Base-by-base conservation (phyloP, 352 stramenopile species). In the Hyaloperonospora brassicae region DNA sequence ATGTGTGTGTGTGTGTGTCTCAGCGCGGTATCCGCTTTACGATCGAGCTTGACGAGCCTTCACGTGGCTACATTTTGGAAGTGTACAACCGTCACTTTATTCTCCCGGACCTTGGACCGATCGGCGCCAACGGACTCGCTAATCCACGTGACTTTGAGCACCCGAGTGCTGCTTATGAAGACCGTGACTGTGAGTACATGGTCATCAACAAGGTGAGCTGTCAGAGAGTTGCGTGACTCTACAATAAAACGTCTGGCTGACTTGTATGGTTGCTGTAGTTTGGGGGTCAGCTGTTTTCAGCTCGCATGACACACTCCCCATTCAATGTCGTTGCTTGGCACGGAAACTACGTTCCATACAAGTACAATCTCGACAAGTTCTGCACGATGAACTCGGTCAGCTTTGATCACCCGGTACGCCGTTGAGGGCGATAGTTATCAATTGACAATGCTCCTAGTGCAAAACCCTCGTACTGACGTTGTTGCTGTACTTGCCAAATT, bases 301-400 rank as follows among this genome's bases (percentile, higher is more conserved):
- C 87, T 24, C 51, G 59, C 14, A 88, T 89, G 64, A 47, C 57
- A 9, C 93, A 97, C 49, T 97, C 87, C 14, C 95, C 96, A 2
- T 98, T 97, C 66, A 97, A 98, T 58, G 95, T 98, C 2, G 94
- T 98, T 12, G 96, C 95, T n/a, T 98, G 93, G 93, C 95, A 98
- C 60, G 96, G 95, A 36, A 98, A 98, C 70, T 98, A 98, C 57
- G 70, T 96, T 13, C 95, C 96, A 30, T 98, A 93, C 89, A 98
- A 98, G 66, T 98, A 98, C 83, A 86, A 98, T 59, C 68, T 98
- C 47, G 72, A 86, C 52, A 89, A 95, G 50, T 98, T 98, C 59
- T 97, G 85, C 68, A 95, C 79, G 39, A 93, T 98, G 70, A 98
- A 98, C 62, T 92, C 86, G 11, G 94, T 98, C 35, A 96, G 76